Base-by-base conservation (phyloP, 2,329 filamentous ascomycete genomes). In the Penicillium italicum region DNA sequence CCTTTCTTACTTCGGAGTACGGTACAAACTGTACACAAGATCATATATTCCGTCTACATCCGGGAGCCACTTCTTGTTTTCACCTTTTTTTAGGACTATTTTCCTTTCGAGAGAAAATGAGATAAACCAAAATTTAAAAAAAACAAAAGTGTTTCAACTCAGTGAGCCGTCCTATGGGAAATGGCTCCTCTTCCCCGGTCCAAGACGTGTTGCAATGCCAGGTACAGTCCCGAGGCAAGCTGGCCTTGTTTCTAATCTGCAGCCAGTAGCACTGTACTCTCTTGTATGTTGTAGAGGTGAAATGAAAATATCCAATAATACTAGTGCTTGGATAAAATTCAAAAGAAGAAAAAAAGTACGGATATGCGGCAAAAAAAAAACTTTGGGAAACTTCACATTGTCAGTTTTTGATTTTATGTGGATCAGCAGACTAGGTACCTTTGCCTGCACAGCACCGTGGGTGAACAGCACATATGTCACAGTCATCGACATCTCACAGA, bases 211-310 rank as follows among this genome's bases (percentile, higher is more conserved):
- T 44, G 50, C 57, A 56, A 60, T 59, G 59, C 51, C 56, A 62
- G 60, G 59, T 60, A 61, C 57, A 60, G 40, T 49, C 51, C 60
- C 56, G 46, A 57, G 53, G 44, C 40, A 36, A 55, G 53, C 53
- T 62, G 37, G 61, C n/a, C 57, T 53, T 31, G 33, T 62, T 62
- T 54, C 20, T 37, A 63, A 63, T 33, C 41, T 20, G 16, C 22
- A 36, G 16, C 28, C 28, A 36, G 16, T 34, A 20, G 18, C 28
- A 44, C 42, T 18, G 24, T 28, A 42, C 16, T 12, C 10, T 20
- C 6, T 12, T 24, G 20, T 20, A 48, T 16, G 20, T 30, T 26
- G 46, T 48, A 28, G 20, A 47, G 20, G n/a, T 22, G 34, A 40
- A 49, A 30, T 30, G 5, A 9, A 40, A 22, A 18, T 30, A 49